Base-by-base conservation (phyloP, 2,329 filamentous ascomycete genomes). In the Neofusicoccum sp. region DNA sequence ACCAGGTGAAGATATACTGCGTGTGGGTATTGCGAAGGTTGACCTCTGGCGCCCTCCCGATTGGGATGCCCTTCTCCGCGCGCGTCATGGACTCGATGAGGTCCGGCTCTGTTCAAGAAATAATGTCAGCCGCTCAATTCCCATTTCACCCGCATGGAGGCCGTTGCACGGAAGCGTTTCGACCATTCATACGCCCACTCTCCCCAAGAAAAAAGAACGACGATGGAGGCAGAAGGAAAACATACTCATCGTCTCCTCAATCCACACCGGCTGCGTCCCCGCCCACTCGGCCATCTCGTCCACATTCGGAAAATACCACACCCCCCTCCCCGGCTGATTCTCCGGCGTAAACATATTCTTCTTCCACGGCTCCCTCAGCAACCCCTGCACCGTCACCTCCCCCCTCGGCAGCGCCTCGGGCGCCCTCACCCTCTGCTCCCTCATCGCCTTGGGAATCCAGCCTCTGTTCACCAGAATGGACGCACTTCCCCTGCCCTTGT, bases 1-100 rank as follows among this genome's bases (percentile, higher is more conserved):
- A 98, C 95, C 95, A 99, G 66, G 95, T 99, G 75, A 97, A 95
- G 67, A 99, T 99, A 76, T 99, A 99, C 80, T 98, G 95, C 65
- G 91, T 87, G 76, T 99, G 95, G 77, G 96, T 98, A 74, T 99
- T 99, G 73, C 91, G 86, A 71, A 99, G 79, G 73, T 96, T 96
- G 63, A 99, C 93, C 77, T 96, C 91, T 4, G 95, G 85, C 6
- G 91, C 79, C 71, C 93, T 84, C 12, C 93, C 95, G 71, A 97
- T 93, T 1, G 95, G 95, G 62, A 97, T 88, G 30, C 95, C 95
- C 68, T 89, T 89, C 12, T 84, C 82, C 71, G 90, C 84, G 70
- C 91, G 86, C 68, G 93, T 86, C 71, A 91, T 88, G 64, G 88
- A 82, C 66, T 86, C 84, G 68, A 97, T 78, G 68, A 93, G 81